Base-by-base conservation (phyloP, 73 alveolate species). In the Paramecium sexaurelia region DNA sequence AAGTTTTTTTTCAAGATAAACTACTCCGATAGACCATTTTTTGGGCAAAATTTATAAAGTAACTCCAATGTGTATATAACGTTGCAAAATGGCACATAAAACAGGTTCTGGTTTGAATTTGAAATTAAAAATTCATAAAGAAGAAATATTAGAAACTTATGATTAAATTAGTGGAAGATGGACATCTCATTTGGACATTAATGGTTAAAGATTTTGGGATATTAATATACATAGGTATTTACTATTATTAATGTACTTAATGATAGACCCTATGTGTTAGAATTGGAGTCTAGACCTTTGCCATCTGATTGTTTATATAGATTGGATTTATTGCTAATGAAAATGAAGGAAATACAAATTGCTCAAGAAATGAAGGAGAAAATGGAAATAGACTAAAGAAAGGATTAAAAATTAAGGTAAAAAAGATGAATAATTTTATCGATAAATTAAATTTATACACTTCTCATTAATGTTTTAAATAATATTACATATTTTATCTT, bases 261-360 rank as follows among this genome's bases (percentile, higher is more conserved):
- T 37, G 45, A 39, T 29, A 78, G 90, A 47, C 94, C 94, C 33
- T 88, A 88, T 32, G 51, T 88, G 40, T 47, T 75, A 43, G 94
- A 88, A 68, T 69, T 68, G 17, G 94, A 88, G 73, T 24, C 69
- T 17, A 88, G 47, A 68, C 94, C 94, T 27, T 43, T 88, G 20
- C 94, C 94, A n/a, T 88, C 94, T 13, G 94, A 88, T 68, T 88
- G 91, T 8, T 55, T 75, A 69, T 88, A 20, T 69, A 67, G 94
- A 68, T 13, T 55, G 5, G 94, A 88, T 88, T 32, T 88, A 61
- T 57, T 88, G 11, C 75, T 55, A 27, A 68, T 88, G 91, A 75
- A 88, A 43, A 88, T 68, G 87, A 69, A 88, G 51, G 94, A 67
- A 20, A 68, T 68, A 40, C 29, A 41, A 40, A 71, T 29, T 26